Conservation (phyloP, 2,329 filamentous ascomycete genomes). For the Monosporascus sp. region DNA sequence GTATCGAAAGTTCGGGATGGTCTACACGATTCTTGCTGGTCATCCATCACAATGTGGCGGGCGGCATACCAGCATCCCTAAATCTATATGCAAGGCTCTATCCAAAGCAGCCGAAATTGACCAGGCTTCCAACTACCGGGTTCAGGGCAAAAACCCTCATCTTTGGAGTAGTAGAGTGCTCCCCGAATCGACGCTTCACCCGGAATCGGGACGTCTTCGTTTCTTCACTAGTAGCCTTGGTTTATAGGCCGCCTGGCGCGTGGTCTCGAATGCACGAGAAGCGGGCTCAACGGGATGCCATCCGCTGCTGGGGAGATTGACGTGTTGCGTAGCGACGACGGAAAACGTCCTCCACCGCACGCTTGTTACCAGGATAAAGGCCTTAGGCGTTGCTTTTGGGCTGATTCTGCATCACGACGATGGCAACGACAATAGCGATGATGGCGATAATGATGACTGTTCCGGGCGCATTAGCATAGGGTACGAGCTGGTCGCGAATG, state of each 20-base stretch:
- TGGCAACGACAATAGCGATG: slow-evolving; percentile 43
- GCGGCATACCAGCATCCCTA: neutral
- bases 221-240: no score
- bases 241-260: no score
- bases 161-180: neutral
- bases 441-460: slow-evolving; percentile 49
- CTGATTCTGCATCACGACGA: slow-evolving; percentile 15
- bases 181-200: no score
- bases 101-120: neutral
- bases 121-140: neutral
- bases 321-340: no score
- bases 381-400: neutral
- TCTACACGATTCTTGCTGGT: neutral
- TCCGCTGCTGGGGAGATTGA: no score
- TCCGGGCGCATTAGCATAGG: slow-evolving; percentile 19
- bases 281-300: no score
- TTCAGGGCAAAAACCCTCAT: neutral
- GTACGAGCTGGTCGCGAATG: neutral
- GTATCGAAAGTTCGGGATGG: neutral
- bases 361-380: neutral
- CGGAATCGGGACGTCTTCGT: no score
- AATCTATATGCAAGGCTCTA: neutral
- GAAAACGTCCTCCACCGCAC: neutral
- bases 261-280: no score
- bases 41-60: neutral